Evolutionary conservation across 495 filamentous ascomycete genomes (phyloP).

Genomic region (Barbatosphaeria neglecta): DNA sequence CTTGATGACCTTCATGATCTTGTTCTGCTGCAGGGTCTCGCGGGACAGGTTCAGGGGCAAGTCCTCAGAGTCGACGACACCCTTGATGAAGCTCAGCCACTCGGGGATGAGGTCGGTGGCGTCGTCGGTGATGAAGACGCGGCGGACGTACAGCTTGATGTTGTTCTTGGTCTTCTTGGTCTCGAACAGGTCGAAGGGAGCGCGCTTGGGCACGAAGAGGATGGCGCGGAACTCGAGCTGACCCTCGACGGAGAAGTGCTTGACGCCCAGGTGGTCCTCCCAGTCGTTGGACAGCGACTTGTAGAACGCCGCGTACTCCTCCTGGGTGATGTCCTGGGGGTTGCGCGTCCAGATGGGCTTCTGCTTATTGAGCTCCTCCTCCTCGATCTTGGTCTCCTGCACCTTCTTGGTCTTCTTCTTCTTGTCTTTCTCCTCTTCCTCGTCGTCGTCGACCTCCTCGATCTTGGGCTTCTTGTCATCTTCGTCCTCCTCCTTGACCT

Average conservation of each 20-base stretch:
- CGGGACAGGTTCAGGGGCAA: constrained; percentile 97
- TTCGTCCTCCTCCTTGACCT: constrained; percentile 46
- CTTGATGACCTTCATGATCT: constrained; percentile 99
- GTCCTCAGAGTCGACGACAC: constrained; percentile 99
- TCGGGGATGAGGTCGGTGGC: constrained; percentile 97
- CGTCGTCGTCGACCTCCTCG: constrained; percentile 67
- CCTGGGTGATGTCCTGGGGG: constrained; percentile 84
- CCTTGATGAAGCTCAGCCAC: constrained; percentile 99
- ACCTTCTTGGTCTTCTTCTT: constrained; percentile 97
- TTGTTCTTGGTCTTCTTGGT: constrained; percentile 99
- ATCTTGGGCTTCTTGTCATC: constrained; percentile 81
- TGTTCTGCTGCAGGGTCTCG: constrained; percentile 99
- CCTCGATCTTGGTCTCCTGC: constrained; percentile 96
- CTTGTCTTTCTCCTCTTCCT: constrained; percentile 73
- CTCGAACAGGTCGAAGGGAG: constrained; percentile 99
- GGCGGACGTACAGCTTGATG: constrained; percentile 99
- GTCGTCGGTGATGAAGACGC: constrained; percentile 99
- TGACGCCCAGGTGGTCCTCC: constrained; percentile 98
- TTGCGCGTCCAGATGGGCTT: constrained; percentile 99
- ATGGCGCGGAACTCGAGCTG: constrained; percentile 99
- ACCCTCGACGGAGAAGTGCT: constrained; percentile 99
- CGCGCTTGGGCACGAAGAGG: constrained; percentile 98
- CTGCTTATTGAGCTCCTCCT: constrained; percentile 99
- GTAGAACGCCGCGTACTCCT: constrained; percentile 99
- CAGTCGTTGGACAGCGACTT: constrained; percentile 99